Conservation (phyloP, 257 asterid genomes). For the Gentiana macrophylla region DNA sequence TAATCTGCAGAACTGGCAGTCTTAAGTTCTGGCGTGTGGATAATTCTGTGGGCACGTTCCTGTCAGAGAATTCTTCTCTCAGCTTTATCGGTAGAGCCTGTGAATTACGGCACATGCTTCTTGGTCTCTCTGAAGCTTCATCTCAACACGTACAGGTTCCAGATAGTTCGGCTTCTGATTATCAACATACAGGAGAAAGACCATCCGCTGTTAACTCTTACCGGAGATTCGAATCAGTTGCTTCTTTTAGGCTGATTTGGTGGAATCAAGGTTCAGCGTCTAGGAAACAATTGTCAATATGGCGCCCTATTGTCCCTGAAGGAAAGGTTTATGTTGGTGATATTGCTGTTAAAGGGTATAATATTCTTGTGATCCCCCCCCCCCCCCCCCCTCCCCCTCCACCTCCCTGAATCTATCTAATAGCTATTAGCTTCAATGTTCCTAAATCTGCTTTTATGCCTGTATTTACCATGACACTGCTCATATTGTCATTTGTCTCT, state of each 20-base stretch:
- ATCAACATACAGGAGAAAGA: slow-evolving; percentile 43
- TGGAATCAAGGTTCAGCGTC: slow-evolving; percentile 95
- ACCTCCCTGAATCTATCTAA: no score
- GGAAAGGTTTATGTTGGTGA: slow-evolving; percentile 93
- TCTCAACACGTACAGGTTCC: slow-evolving; percentile 30
- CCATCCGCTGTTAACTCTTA: slow-evolving; percentile 54
- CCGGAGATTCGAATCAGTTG: slow-evolving; percentile 70
- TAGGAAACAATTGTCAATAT: slow-evolving; percentile 76
- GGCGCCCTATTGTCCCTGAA: slow-evolving; percentile 91
- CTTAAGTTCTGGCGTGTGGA: slow-evolving; percentile 96
- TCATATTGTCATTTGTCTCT: slow-evolving; percentile 18
- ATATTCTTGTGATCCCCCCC: neutral
- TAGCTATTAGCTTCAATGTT: neutral
- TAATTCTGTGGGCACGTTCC: slow-evolving; percentile 77
- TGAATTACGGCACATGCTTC: slow-evolving; percentile 58
- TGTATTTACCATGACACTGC: neutral
- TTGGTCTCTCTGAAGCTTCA: slow-evolving; percentile 41
- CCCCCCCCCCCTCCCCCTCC: no score
- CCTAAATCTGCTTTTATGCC: neutral
- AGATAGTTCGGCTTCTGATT: slow-evolving; percentile 39
- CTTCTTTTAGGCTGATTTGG: slow-evolving; percentile 81
- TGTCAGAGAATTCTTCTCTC: slow-evolving; percentile 60
- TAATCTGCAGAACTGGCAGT: slow-evolving; percentile 38
- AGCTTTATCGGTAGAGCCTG: slow-evolving; percentile 52
- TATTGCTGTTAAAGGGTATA: slow-evolving; percentile 84